Evolutionary conservation across 495 filamentous ascomycete species (phyloP).

Genomic region (Aspergillus coremiiformis): DNA sequence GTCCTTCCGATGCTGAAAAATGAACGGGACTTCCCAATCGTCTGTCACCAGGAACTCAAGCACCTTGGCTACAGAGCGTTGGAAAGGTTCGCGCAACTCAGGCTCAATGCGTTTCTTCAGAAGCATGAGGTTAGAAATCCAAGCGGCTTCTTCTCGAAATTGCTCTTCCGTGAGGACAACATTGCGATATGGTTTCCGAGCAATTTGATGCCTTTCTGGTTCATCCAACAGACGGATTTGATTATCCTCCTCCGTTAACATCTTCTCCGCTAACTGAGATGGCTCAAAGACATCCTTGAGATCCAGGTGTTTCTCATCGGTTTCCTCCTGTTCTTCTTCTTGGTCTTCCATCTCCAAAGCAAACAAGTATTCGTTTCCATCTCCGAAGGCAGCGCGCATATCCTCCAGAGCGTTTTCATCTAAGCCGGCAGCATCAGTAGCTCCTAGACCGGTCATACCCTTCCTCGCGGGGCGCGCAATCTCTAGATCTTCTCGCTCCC

Average conservation of each 20-base stretch:
- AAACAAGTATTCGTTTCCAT: conserved; percentile 91
- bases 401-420: conserved; percentile 89
- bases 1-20: conserved; percentile 96
- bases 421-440: conserved; percentile 63
- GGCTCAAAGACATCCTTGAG: conserved; percentile 98
- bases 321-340: conserved; percentile 59
- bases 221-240: conserved; percentile 77
- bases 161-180: conserved; percentile 69
- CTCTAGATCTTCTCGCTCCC: conserved; percentile 77
- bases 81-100: conserved; percentile 73
- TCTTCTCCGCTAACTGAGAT: conserved; percentile 82
- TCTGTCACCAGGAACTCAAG: conserved; percentile 89
- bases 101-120: conserved; percentile 67
- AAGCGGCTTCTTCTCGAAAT: conserved; percentile 78
- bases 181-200: conserved; percentile 77
- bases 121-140: conserved; percentile 84
- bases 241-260: conserved; percentile 94
- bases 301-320: conserved; percentile 68
- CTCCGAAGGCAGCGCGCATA: conserved; percentile 91
- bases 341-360: conserved; percentile 76
- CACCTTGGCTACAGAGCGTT: conserved; percentile 82
- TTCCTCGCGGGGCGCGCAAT: conserved; percentile 65
- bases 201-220: conserved; percentile 89
- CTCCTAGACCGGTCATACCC: conserved; percentile 50
- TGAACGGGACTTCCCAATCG: conserved; percentile 90